Evolutionary conservation across 2,329 filamentous ascomycete genomes (phyloP), one percentile per base, ranked within the genome.

Genomic region (Macrophomina pseudophaseolina): DNA sequence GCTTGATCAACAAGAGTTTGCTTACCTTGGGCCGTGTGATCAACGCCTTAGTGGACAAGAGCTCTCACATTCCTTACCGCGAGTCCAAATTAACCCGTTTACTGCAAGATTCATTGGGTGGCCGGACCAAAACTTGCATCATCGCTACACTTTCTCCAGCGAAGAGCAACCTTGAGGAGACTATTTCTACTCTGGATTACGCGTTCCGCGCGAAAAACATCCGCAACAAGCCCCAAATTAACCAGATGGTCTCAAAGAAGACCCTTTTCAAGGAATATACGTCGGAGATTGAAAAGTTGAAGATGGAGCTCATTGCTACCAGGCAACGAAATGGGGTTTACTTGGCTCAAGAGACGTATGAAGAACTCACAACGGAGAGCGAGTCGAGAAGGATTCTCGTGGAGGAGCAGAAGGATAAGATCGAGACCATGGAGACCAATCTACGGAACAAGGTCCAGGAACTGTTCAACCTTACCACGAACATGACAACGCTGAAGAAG

Each of bases 191-290:
- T 0, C 85, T 99, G 1, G 95, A 99, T 77, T 99, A 99, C 75
- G 96, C 95, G 11, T 98, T 98, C 80, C 88, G 95, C 54, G 95
- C 95, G 16, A 99, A 99, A 83, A 98, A 99, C 72, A 99, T 99
- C 73, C 91, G 92, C 59, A 99, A 99, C 80, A 97, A 97, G 79
- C 96, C 95, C 0, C 95, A 99, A 75, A 86, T 97, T 72, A 99
- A 98, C 79, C 91, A 93, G 58, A 87, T 92, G 74, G 88, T 98
- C 70, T 94, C 92, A 70, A 99, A 98, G 80, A 97, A 95, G 80
- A 97, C 93, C 3, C 80, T 99, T 12, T 85, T 99, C 11, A 90
- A 87, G 68, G 95, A 99, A 70, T 97, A 97, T 70, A 95, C 94
- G 0, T 83, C 86, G 30, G 95, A 99, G 75, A 97, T 99, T 62